Evolutionary conservation across 129 eudicot species (phyloP), one percentile per base, ranked within the genome.

Genomic region (Ambrosia trifida): DNA sequence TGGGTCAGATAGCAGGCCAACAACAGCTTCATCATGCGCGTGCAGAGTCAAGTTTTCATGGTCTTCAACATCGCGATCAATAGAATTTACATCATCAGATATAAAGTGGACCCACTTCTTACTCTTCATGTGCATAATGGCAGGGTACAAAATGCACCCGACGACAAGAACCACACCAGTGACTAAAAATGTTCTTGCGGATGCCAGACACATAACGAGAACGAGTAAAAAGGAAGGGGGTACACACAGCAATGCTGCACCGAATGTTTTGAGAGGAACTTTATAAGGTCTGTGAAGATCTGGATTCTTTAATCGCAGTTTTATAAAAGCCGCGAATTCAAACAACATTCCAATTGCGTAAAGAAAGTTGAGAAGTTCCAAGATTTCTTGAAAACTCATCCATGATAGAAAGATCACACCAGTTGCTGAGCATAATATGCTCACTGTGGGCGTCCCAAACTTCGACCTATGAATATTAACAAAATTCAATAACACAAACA

Each of bases 321-420:
- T 83, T 62, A 92, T 83, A 77, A 92, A 92, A 28, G 98, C 98
- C 28, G 95, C 91, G 44, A 92, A 86, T 73, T 92, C 98, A 13
- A 92, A 84, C 35, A 92, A 85, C 98, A 92, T 92, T 50, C 95
- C 96, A 2, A 92, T 38, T 17, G 89, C 74, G 20, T 92, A 92
- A 30, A 92, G 88, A 80, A 92, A 89, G 86, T 92, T 92, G 19
- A 86, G 89, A 56, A 89, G 85, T 74, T 89, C 98, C 83, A 92
- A 67, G 76, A 92, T 92, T 80, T 92, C 96, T 35, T 89, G 91
- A 78, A 92, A 92, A 69, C 85, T 92, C 98, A 92, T 86, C 96
- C 98, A 92, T 49, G 98, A 89, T 19, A 92, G 52, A 81, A 92
- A 80, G 84, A 92, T 81, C 30, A 92, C 98, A 57, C 98, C 98